A percentile compares a stretch with the other conserved stretches of the same genome.
These are phyloP conservation scores for Trichoderma hamatum DNA, from an alignment of 2,329 filamentous ascomycete genomes.

Conservation along the genomic window DNA sequence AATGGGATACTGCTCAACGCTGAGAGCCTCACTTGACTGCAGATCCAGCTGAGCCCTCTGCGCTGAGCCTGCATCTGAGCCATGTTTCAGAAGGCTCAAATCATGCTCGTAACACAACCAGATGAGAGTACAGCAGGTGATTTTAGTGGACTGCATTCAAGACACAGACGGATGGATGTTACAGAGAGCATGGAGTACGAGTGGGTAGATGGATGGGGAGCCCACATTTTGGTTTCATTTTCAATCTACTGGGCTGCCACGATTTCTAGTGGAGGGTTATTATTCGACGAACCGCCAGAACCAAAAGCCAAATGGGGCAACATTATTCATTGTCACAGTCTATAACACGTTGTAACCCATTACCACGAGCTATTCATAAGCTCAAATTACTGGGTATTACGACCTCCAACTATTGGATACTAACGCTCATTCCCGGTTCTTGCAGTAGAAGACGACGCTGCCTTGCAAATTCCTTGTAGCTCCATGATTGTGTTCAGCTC, in stretches of 20 bases:
- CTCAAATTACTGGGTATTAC: neutral
- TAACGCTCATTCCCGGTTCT: neutral
- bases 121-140: no score
- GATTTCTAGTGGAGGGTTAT: neutral
- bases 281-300: neutral
- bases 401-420: neutral
- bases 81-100: neutral
- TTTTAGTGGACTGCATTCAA: neutral
- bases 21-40: neutral
- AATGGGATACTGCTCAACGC: neutral
- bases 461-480: neutral
- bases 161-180: neutral
- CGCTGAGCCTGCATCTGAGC: neutral
- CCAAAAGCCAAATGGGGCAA: slow-evolving; percentile 1
- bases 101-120: neutral
- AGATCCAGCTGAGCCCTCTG: neutral
- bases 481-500: neutral
- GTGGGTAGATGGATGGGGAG: neutral
- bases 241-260: neutral
- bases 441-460: neutral
- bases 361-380: neutral
- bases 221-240: neutral
- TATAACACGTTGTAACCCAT: neutral
- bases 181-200: neutral
- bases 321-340: neutral